Evolutionary conservation across 202 grass and related monocot genomes (phyloP).

Genomic region (Hordeum pubiflorum): DNA sequence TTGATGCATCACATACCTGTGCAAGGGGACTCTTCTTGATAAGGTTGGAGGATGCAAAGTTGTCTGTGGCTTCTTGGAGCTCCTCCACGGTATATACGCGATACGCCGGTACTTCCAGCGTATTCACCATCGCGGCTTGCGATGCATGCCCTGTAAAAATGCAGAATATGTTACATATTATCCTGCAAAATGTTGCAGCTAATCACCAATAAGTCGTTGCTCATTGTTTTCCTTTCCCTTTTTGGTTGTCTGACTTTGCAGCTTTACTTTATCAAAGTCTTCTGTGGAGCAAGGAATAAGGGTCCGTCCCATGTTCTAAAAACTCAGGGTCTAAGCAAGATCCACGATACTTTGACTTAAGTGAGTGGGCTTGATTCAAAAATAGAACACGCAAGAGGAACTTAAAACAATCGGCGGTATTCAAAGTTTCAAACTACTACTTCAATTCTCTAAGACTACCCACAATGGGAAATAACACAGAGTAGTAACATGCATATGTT

Average conservation of each 20-base stretch:
- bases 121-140: conserved; percentile 48
- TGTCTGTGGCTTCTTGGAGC: conserved; percentile 66
- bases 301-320: conserved; percentile 22
- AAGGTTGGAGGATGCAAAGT: conserved; percentile 58
- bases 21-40: conserved; percentile 36
- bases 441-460: not conserved
- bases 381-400: not conserved
- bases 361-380: conserved; percentile 4
- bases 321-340: conserved; percentile 26
- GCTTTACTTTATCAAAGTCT: conserved; percentile 28
- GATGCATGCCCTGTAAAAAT: conserved; percentile 56
- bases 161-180: not conserved
- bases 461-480: too few species aligned
- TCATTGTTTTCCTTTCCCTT: not conserved
- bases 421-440: not conserved
- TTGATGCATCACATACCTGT: conserved; percentile 41
- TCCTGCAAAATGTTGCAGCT: not conserved
- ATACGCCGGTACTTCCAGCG: conserved; percentile 45
- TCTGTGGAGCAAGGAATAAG: conserved; percentile 29
- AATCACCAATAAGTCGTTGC: not conserved
- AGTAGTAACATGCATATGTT: too few species aligned
- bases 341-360: conserved; percentile 26
- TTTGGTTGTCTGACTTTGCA: conserved; percentile 21
- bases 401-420: not conserved
- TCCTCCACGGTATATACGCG: conserved; percentile 58